Evolutionary conservation across 2,329 filamentous ascomycete genomes (phyloP).

Genomic region (Talaromyces sp.): DNA sequence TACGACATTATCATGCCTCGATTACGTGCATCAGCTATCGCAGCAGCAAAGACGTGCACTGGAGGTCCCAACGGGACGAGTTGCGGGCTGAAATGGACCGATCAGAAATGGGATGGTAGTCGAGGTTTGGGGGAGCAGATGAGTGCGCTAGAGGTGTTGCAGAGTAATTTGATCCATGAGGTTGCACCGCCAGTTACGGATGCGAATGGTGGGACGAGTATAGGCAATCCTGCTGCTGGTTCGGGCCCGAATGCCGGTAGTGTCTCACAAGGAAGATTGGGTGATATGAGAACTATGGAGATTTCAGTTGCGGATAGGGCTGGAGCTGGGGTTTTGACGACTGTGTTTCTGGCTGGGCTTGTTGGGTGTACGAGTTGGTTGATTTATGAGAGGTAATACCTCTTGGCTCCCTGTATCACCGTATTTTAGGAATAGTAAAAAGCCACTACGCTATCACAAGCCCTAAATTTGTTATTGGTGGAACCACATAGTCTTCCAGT

Average conservation of each 20-base stretch:
- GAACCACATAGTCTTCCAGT: background rate
- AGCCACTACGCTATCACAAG: too few relatives aligned
- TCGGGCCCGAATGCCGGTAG: slow-evolving; percentile 24
- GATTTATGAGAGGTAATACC: slow-evolving; percentile 27
- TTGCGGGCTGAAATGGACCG: slow-evolving; percentile 44
- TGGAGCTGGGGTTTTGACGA: slow-evolving; percentile 44
- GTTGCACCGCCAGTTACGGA: slow-evolving; percentile 32
- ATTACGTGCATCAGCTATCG: slow-evolving; percentile 52
- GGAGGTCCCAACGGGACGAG: slow-evolving; percentile 41
- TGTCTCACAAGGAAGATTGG: slow-evolving; percentile 19
- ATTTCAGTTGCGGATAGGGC: slow-evolving; percentile 39
- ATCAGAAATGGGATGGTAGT: slow-evolving; percentile 34
- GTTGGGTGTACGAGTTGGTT: slow-evolving; percentile 39
- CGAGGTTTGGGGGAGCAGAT: slow-evolving; percentile 42
- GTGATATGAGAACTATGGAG: background rate
- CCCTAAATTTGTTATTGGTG: background rate
- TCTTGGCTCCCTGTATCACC: background rate
- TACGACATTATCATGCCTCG: slow-evolving; percentile 50
- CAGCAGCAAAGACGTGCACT: slow-evolving; percentile 54
- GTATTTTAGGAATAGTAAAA: background rate
- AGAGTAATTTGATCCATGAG: slow-evolving; percentile 31
- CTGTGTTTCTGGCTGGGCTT: slow-evolving; percentile 33
- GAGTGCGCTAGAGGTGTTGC: slow-evolving; percentile 36
- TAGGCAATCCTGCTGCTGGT: slow-evolving; percentile 28
- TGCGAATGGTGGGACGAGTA: slow-evolving; percentile 32